These are phyloP conservation scores for Teunomyces pallodes DNA, from an alignment of 805 yeast genomes.

Conservation along the genomic window DNA sequence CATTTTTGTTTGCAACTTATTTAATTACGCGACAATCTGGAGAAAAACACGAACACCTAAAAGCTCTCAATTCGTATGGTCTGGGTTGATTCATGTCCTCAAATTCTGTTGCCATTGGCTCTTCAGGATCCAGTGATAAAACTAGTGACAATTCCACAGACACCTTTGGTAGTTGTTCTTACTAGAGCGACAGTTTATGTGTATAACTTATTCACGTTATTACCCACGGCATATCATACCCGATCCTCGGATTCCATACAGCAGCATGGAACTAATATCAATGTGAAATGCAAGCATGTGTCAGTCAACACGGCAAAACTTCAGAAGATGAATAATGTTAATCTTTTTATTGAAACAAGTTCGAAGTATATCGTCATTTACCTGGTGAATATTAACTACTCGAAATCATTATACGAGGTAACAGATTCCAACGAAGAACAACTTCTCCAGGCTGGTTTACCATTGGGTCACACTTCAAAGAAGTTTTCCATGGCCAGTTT, in stretches of 20 bases:
- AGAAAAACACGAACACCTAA: neutral
- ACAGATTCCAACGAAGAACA: slow-evolving; percentile 23
- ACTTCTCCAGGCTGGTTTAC: slow-evolving; percentile 34
- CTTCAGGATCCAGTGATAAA: slow-evolving; percentile 11
- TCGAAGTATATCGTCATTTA: slow-evolving; percentile 41
- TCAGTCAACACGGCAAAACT: slow-evolving; percentile 35
- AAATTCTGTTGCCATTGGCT: slow-evolving; percentile 26
- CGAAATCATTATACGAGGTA: slow-evolving; percentile 34
- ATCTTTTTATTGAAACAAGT: slow-evolving; percentile 42
- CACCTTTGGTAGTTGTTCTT: slow-evolving; percentile 25
- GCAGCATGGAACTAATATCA: slow-evolving; percentile 46
- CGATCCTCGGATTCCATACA: slow-evolving; percentile 44
- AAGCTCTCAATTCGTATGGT: slow-evolving; percentile 22
- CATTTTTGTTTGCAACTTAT: neutral
- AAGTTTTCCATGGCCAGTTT: slow-evolving; percentile 27
- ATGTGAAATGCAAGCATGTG: slow-evolving; percentile 37
- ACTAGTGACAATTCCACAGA: slow-evolving; percentile 24
- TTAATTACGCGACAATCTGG: neutral
- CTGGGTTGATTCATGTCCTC: slow-evolving; percentile 35
- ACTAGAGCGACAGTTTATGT: slow-evolving; percentile 28
- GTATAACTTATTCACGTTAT: slow-evolving; percentile 28
- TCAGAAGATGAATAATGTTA: slow-evolving; percentile 24
- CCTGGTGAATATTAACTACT: slow-evolving; percentile 31
- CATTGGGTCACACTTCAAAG: slow-evolving; percentile 25
- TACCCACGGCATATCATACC: slow-evolving; percentile 47